phyloP scores from a whole-genome alignment of 148 eudicot species.

The Hydrangea macrophylla region DNA sequence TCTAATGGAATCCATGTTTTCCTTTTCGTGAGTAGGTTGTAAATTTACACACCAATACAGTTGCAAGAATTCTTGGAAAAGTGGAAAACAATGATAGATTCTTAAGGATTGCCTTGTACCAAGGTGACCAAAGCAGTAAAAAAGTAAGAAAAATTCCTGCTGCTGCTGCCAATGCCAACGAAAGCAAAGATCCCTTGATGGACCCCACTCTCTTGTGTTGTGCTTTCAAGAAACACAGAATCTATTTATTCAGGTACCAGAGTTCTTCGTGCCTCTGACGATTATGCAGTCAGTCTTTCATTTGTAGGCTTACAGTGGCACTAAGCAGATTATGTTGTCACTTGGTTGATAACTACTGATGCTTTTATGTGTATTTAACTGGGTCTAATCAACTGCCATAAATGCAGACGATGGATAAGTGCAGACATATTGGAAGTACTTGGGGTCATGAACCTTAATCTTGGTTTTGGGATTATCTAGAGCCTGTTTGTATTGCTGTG shows the following conservation, averaged over 20 bases:
- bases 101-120: constrained; percentile 85
- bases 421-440: background rate
- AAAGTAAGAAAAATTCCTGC: constrained; percentile 88
- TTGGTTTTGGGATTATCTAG: background rate
- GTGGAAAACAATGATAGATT: constrained; percentile 98
- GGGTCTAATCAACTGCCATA: background rate
- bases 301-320: background rate
- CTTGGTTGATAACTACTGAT: background rate
- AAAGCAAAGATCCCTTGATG: constrained; percentile 83
- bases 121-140: constrained; percentile 93
- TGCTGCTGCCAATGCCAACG: constrained; percentile 91
- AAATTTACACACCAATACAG: constrained; percentile 90
- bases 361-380: background rate
- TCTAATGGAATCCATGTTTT: background rate
- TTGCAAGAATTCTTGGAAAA: constrained; percentile 92
- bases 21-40: constrained; percentile 47
- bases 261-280: background rate
- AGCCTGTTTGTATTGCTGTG: no score
- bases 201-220: constrained; percentile 95
- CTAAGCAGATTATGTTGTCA: background rate
- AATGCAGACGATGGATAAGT: background rate
- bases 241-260: constrained; percentile 84
- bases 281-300: constrained; percentile 2
- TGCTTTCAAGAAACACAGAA: constrained; percentile 91
- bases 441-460: background rate